Evolutionary conservation across 345 rosid genomes (phyloP).

Genomic region (Combretum micranthum): DNA sequence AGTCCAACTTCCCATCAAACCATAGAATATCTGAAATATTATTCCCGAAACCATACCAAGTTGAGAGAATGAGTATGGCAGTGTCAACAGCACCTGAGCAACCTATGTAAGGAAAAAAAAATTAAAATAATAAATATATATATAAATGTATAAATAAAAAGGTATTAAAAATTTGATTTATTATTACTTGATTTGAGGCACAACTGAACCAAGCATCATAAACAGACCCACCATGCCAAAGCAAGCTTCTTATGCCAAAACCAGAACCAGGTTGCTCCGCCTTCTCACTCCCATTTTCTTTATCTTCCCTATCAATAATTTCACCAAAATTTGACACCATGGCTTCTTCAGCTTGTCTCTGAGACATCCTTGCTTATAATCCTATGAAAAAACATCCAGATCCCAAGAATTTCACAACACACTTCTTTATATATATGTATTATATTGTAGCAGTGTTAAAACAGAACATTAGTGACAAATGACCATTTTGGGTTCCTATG

Average conservation of each 20-base stretch:
- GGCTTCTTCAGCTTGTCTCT: slow-evolving; percentile 44
- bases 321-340: slow-evolving; percentile 41
- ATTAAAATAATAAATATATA: background rate
- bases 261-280: slow-evolving; percentile 6
- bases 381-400: no score
- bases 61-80: slow-evolving; percentile 89
- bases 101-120: slow-evolving; percentile 35
- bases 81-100: slow-evolving; percentile 76
- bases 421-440: no score
- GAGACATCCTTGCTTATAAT: slow-evolving; percentile 18
- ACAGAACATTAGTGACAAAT: no score
- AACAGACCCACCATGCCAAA: slow-evolving; percentile 86
- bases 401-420: no score
- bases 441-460: no score
- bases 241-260: slow-evolving; percentile 39
- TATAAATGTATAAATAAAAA: background rate
- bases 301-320: slow-evolving; percentile 21
- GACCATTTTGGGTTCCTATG: no score
- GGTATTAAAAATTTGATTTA: background rate
- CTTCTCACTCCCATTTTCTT: slow-evolving; percentile 24
- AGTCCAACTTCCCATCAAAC: slow-evolving; percentile 81
- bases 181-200: slow-evolving; percentile 64
- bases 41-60: slow-evolving; percentile 86
- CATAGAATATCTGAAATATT: slow-evolving; percentile 67
- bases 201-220: slow-evolving; percentile 95